phyloP scores from a whole-genome alignment of 139 green algal species.

The Yamagishiella unicocca region DNA sequence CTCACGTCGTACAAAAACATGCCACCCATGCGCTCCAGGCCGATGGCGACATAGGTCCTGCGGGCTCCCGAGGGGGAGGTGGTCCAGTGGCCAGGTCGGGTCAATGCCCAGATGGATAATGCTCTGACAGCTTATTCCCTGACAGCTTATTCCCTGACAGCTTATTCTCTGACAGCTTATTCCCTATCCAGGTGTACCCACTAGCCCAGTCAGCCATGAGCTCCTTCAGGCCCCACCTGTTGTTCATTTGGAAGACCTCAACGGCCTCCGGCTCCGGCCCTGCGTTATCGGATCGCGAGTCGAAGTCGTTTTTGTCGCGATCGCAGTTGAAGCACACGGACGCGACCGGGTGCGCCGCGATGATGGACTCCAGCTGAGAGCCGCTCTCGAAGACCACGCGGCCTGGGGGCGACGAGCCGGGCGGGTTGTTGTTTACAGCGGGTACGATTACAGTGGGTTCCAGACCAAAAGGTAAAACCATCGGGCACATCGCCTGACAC shows the following conservation, averaged over 20 bases:
- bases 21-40: constrained; percentile 46
- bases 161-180: too few relatives aligned
- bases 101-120: too few relatives aligned
- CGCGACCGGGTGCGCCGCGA: constrained; percentile 1
- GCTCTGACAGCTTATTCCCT: too few relatives aligned
- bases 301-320: constrained; percentile 2
- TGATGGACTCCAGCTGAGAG: not conserved
- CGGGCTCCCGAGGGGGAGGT: too few relatives aligned
- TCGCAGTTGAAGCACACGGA: constrained; percentile 44
- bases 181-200: too few relatives aligned
- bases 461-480: too few relatives aligned
- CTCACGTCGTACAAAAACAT: constrained; percentile 37
- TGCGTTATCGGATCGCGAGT: constrained; percentile 31
- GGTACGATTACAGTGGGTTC: too few relatives aligned
- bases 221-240: constrained; percentile 12
- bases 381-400: constrained; percentile 36
- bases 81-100: not conserved
- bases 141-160: too few relatives aligned
- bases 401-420: not conserved
- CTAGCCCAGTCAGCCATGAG: too few relatives aligned
- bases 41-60: constrained; percentile 39
- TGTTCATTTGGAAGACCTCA: constrained; percentile 27
- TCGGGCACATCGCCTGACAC: too few relatives aligned
- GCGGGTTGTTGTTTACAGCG: not conserved
- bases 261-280: constrained; percentile 34